A percentile compares a stretch with the other conserved stretches of the same genome.
phyloP scores from a whole-genome alignment of 345 rosid species.

The Tarenaya hassleriana region DNA sequence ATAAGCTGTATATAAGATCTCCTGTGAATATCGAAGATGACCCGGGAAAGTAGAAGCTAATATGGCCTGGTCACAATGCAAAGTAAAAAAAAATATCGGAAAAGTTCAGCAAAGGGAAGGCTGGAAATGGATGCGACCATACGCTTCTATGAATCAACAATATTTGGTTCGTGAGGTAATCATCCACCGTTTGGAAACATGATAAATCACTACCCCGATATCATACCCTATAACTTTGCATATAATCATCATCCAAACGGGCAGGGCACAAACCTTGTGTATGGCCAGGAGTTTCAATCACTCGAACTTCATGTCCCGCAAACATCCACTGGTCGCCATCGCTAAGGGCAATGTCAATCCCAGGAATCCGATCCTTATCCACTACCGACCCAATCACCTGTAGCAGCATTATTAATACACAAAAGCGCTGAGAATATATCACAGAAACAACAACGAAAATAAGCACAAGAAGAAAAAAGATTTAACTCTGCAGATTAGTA shows the following conservation, averaged over 20 bases:
- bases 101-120: constrained; percentile 12
- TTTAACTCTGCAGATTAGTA: neutral
- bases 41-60: constrained; percentile 91
- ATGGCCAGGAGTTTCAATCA: constrained; percentile 93
- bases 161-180: constrained; percentile 1
- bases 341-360: constrained; percentile 74
- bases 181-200: neutral
- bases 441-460: neutral
- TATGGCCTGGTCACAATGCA: constrained; percentile 56
- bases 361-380: constrained; percentile 81
- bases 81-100: neutral
- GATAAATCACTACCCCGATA: neutral
- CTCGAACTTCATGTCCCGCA: constrained; percentile 85
- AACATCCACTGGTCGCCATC: constrained; percentile 98
- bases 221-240: neutral
- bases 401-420: constrained; percentile 21
- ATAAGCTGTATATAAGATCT: constrained; percentile 89
- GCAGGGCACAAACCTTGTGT: constrained; percentile 62
- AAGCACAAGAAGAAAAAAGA: constrained; percentile 8
- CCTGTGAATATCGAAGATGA: constrained; percentile 86
- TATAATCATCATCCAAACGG: neutral
- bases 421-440: neutral
- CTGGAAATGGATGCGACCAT: neutral
- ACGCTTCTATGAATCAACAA: neutral
- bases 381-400: constrained; percentile 87